Conservation (phyloP, 768 basidiomycete species). For the Pleurotus tuber-regium region DNA sequence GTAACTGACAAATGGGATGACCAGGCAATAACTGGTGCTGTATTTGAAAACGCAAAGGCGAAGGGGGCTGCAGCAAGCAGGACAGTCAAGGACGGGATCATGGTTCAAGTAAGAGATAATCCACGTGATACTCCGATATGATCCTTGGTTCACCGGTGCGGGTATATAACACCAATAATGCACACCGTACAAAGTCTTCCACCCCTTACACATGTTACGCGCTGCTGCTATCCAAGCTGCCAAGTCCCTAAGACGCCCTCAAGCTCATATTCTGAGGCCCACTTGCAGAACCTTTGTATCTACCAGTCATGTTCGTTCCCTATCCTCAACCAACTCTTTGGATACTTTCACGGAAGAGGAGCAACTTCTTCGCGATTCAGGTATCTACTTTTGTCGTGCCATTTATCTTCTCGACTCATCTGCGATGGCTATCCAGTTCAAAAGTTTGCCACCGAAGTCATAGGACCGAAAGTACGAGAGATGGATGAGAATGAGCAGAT, state of each 20-base stretch:
- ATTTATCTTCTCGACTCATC: neutral
- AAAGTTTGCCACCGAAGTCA: slow-evolving; percentile 86
- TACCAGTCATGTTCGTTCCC: slow-evolving; percentile 23
- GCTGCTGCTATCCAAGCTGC: neutral
- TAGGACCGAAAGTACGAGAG: slow-evolving; percentile 88
- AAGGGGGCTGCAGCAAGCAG: slow-evolving; percentile 44
- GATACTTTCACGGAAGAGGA: slow-evolving; percentile 93
- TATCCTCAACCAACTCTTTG: slow-evolving; percentile 50
- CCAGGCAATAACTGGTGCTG: slow-evolving; percentile 69
- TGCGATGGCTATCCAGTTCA: slow-evolving; percentile 48
- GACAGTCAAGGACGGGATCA: slow-evolving; percentile 37
- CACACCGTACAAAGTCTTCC: too few relatives aligned
- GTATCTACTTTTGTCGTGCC: slow-evolving; percentile 39
- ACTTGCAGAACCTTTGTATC: slow-evolving; percentile 17
- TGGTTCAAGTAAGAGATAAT: slow-evolving; percentile 20
- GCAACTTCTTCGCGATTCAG: slow-evolving; percentile 87
- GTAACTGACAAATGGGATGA: slow-evolving; percentile 56
- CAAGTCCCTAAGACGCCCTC: neutral
- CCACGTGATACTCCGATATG: neutral
- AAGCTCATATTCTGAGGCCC: neutral
- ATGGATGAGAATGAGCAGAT: slow-evolving; percentile 98
- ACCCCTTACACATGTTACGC: too few relatives aligned
- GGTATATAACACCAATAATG: too few relatives aligned
- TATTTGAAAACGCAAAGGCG: slow-evolving; percentile 58
- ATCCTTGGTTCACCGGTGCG: too few relatives aligned